phyloP scores from a whole-genome alignment of 208 protist species.

The Phytomonas francai region DNA sequence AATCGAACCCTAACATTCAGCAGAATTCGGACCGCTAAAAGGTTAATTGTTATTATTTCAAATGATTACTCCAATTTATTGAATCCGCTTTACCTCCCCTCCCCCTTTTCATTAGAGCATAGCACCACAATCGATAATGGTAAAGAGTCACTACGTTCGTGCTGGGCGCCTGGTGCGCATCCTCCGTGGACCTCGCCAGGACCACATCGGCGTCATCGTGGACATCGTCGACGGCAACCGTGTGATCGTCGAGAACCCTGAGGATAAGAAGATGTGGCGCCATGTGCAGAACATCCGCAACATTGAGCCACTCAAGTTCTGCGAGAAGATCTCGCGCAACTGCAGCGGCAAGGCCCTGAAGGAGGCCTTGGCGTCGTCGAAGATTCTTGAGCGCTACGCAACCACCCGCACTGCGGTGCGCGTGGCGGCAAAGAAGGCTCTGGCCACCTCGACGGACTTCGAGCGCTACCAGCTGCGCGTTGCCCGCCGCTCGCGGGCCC shows the following conservation, averaged over 20 bases:
- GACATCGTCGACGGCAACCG: conserved; percentile 88
- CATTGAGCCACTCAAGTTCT: conserved; percentile 79
- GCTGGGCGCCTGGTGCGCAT: conserved; percentile 53
- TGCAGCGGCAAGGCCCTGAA: conserved; percentile 70
- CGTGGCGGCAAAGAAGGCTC: conserved; percentile 77
- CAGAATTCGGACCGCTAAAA: not conserved
- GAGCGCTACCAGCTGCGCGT: conserved; percentile 90
- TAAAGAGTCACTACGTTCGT: conserved; percentile 55
- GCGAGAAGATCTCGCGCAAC: conserved; percentile 53
- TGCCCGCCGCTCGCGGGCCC: conserved; percentile 81
- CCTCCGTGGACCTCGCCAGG: conserved; percentile 46
- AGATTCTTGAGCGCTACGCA: conserved; percentile 83
- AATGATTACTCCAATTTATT: not conserved
- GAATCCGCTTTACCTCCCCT: not conserved
- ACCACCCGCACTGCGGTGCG: conserved; percentile 68
- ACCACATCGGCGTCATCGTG: conserved; percentile 66
- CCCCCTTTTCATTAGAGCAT: not conserved
- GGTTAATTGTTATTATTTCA: not conserved
- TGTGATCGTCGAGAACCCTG: conserved; percentile 86
- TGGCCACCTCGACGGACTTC: conserved; percentile 82
- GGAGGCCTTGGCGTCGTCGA: conserved; percentile 50
- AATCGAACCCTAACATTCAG: not conserved
- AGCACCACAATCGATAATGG: conserved; percentile 22
- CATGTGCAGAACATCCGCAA: conserved; percentile 88
- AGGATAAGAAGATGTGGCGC: conserved; percentile 85